A percentile compares a stretch with the other conserved stretches of the same genome.
Conservation (phyloP, 2,329 filamentous ascomycete genomes). For the Fusarium camptoceras region DNA sequence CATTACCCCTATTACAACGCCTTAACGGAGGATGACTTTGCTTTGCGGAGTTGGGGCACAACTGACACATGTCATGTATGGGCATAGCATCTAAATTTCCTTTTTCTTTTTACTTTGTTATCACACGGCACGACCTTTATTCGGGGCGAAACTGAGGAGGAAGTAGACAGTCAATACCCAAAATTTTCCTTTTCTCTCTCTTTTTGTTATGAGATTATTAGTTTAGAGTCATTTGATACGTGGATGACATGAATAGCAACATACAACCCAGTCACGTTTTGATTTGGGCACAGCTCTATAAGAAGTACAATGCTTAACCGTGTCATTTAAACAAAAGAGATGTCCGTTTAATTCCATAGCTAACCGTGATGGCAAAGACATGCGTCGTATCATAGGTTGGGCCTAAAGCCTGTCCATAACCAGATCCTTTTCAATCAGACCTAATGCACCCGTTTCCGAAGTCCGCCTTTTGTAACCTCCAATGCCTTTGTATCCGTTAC, state of each 20-base stretch:
- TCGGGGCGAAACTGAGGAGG: slow-evolving; percentile 43
- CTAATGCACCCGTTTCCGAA: slow-evolving; percentile 58
- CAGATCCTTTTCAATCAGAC: slow-evolving; percentile 36
- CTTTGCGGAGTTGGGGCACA: slow-evolving; percentile 45
- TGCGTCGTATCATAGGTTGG: slow-evolving; percentile 35
- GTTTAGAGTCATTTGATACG: slow-evolving; percentile 12
- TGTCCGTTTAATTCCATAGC: slow-evolving; percentile 34
- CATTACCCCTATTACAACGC: slow-evolving; percentile 34
- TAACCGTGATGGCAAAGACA: slow-evolving; percentile 27
- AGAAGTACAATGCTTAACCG: background rate
- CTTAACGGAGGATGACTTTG: slow-evolving; percentile 38
- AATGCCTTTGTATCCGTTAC: slow-evolving; percentile 42
- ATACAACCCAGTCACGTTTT: background rate
- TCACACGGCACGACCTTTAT: slow-evolving; percentile 34
- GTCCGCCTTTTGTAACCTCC: slow-evolving; percentile 59
- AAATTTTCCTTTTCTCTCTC: slow-evolving; percentile 47
- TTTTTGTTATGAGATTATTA: slow-evolving; percentile 32
- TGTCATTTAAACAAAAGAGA: slow-evolving; percentile 35
- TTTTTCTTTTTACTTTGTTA: slow-evolving; percentile 27
- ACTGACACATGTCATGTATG: slow-evolving; percentile 39
- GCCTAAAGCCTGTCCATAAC: slow-evolving; percentile 28
- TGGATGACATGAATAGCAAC: slow-evolving; percentile 4
- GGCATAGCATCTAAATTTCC: slow-evolving; percentile 37
- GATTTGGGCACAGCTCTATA: background rate
- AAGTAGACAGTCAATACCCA: slow-evolving; percentile 49